These are phyloP conservation scores for Sanghuangporus weigelae DNA, from an alignment of 1,284 basidiomycete genomes.

Conservation along the genomic window DNA sequence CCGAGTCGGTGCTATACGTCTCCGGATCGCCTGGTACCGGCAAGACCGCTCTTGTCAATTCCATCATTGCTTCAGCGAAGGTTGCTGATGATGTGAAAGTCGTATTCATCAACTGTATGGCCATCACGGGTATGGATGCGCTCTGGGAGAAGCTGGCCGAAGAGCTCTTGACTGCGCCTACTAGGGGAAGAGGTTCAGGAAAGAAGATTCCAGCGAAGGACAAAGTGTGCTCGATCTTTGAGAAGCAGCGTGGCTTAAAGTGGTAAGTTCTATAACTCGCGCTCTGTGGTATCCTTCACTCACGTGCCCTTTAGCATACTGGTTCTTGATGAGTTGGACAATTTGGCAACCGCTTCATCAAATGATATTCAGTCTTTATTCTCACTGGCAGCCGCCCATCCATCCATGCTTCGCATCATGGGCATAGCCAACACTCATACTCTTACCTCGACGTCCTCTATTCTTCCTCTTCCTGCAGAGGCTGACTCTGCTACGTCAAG, in stretches of 20 bases:
- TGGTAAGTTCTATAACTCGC: slow-evolving; percentile 41
- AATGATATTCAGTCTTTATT: slow-evolving; percentile 58
- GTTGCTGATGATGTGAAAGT: slow-evolving; percentile 39
- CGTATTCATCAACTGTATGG: slow-evolving; percentile 73
- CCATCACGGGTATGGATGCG: slow-evolving; percentile 54
- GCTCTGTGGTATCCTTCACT: slow-evolving; percentile 1
- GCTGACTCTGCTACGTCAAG: slow-evolving; percentile 26
- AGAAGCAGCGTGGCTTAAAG: slow-evolving; percentile 33
- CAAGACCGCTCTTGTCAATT: slow-evolving; percentile 75
- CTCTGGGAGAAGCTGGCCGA: slow-evolving; percentile 67
- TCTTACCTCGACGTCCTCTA: slow-evolving; percentile 49
- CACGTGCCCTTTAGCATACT: slow-evolving; percentile 45
- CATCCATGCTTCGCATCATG: slow-evolving; percentile 53
- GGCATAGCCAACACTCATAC: slow-evolving; percentile 84
- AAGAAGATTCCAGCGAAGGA: slow-evolving; percentile 37
- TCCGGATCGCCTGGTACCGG: slow-evolving; percentile 79
- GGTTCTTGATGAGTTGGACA: slow-evolving; percentile 76
- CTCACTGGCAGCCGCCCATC: slow-evolving; percentile 47
- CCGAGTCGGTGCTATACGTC: slow-evolving; percentile 53
- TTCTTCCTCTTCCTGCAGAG: slow-evolving; percentile 17
- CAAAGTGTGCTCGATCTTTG: slow-evolving; percentile 28
- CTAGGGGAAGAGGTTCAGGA: slow-evolving; percentile 28
- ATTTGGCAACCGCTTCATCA: slow-evolving; percentile 50
- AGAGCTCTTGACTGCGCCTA: slow-evolving; percentile 35
- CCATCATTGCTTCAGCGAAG: slow-evolving; percentile 41